Evolutionary conservation across 352 stramenopile genomes (phyloP), one percentile per base, ranked within the genome.

Genomic region (Pythium scleroteichum): DNA sequence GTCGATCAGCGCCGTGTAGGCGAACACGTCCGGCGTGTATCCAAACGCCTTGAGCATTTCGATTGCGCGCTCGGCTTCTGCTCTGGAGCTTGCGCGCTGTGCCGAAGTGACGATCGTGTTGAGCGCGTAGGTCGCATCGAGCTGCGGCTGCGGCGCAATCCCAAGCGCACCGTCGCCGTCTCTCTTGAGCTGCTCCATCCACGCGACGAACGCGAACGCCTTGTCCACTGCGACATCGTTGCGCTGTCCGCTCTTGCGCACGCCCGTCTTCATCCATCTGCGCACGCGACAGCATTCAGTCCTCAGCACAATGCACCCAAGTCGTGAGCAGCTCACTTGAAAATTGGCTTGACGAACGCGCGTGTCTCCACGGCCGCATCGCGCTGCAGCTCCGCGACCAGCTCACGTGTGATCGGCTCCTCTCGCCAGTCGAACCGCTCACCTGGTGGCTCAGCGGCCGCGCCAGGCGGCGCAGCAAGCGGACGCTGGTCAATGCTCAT

Each of bases 71-170:
- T 77, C 64, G 3, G 79, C 79, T 19, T 88, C 78, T 17, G 46
- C 27, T 17, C 75, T 63, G 27, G 73, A 82, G 10, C 79, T 75
- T 4, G 71, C 78, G 4, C 79, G 79, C 54, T 88, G 79, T 35
- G 78, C 87, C 42, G 82, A 73, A 7, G 79, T 89, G 7, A 92
- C 72, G 44, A 92, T 87, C 33, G 82, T 87, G 51, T 92, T 90
- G 53, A 89, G 71, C 17, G 82, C 82, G 53, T 90, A 88, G 26
- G 69, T 89, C 7, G 79, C 70, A 41, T 92, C 76, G 24, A 92
- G 53, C 13, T 64, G 48, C 6, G 67, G 53, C 39, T 86, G 68
- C 23, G 50, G 45, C 0, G 71, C 58, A 48, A 92, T 78, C 13
- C 52, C 27, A 9, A 74, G 68, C n/a, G 20, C 49, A 16, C 42